Base-by-base conservation (phyloP, 306 rosid genomes). In the Medicago ruthenica region DNA sequence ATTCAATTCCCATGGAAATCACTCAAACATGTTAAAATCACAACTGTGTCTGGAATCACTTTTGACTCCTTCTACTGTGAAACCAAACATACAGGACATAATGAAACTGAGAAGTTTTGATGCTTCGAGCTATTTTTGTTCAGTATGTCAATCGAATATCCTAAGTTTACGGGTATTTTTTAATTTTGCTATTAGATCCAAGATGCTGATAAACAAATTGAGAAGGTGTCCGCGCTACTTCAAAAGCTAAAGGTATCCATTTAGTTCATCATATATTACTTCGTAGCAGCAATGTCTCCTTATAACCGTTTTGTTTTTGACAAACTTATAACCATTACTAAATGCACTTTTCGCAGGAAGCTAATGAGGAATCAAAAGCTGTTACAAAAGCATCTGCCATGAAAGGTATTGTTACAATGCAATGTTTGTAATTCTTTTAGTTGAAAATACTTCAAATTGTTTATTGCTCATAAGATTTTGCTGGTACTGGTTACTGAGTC, bases 331-430 rank as follows among this genome's bases (percentile, higher is more conserved):
- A 36, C 70, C 47, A 36, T 74, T 17, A 37, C 61, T 78, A 36
- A 74, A 27, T n/a, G 37, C 60, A 42, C 63, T 15, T 79, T 48
- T 60, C 50, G 12, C 75, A 85, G 88, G 88, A 82, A 74, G 97
- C 97, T 71, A 95, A 95, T 47, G 97, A 95, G 87, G 98, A 95
- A 78, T 88, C 98, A 0, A 95, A 95, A 71, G 58, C 97, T 78
- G 97, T 90, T 57, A 95, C 98, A 20, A 95, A 92, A 84, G 97
- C 97, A 78, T 84, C 93, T 45, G 80, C 94, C 73, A 95, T 95
- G 93, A 92, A 90, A 92, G 92, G 98, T 95, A 83, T 61, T 60
- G 70, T 45, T 55, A 21, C 14, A 4, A 45, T 62, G 40, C 80
- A 60, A 54, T 61, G 24, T 68, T 31, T 64, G 39, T 58, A 20